Conservation (phyloP, 1,139 yeast genomes). For the Yamadazyma taylorii region DNA sequence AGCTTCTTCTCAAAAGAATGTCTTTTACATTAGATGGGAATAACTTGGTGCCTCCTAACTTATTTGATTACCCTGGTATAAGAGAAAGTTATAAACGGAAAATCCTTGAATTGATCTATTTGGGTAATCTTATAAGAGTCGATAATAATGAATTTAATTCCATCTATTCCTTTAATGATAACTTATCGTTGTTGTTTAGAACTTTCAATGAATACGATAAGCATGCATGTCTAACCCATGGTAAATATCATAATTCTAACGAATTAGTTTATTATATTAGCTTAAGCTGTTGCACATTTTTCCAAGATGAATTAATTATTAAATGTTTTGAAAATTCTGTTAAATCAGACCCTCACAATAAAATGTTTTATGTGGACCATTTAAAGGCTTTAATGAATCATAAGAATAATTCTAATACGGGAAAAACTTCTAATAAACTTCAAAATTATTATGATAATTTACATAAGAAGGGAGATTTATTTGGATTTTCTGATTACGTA, state of each 20-base stretch:
- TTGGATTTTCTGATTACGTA: slow-evolving; percentile 62
- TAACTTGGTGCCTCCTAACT: slow-evolving; percentile 61
- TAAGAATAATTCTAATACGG: slow-evolving; percentile 13
- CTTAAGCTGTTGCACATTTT: slow-evolving; percentile 59
- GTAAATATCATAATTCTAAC: slow-evolving; percentile 25
- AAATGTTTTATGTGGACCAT: slow-evolving; percentile 71
- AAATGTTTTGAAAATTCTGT: slow-evolving; percentile 60
- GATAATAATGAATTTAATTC: slow-evolving; percentile 34
- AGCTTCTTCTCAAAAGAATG: slow-evolving; percentile 47
- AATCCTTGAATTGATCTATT: slow-evolving; percentile 46
- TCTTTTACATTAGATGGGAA: slow-evolving; percentile 42
- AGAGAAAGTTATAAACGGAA: slow-evolving; percentile 53
- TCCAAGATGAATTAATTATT: slow-evolving; percentile 61
- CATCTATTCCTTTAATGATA: slow-evolving; percentile 40
- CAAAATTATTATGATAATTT: slow-evolving; percentile 41
- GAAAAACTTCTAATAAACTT: slow-evolving; percentile 19
- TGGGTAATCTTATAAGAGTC: slow-evolving; percentile 27
- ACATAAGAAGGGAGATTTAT: slow-evolving; percentile 51
- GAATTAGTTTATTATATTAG: slow-evolving; percentile 40
- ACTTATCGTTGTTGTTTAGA: slow-evolving; percentile 34
- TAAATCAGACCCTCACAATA: slow-evolving; percentile 51
- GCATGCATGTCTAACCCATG: slow-evolving; percentile 27
- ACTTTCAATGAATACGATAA: slow-evolving; percentile 47
- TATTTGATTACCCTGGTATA: slow-evolving; percentile 24
- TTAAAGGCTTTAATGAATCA: slow-evolving; percentile 23